A percentile compares a stretch with the other conserved stretches of the same genome.
These are phyloP conservation scores for Podila horticola DNA, from an alignment of 192 early-diverging fungal genomes.

Conservation along the genomic window DNA sequence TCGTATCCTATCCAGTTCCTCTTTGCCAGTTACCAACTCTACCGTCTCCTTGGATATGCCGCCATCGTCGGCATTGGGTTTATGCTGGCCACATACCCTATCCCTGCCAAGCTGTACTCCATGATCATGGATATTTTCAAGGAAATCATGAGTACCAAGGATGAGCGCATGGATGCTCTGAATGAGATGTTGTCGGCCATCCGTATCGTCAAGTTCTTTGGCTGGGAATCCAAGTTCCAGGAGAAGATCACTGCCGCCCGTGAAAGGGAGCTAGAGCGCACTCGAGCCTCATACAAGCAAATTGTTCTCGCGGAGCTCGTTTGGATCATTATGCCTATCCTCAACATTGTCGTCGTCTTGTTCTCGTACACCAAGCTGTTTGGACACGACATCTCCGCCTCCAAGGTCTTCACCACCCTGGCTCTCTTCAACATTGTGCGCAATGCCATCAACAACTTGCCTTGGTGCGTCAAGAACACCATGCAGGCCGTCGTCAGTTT, in stretches of 20 bases:
- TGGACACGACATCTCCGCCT: slow-evolving; percentile 57
- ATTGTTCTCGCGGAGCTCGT: slow-evolving; percentile 61
- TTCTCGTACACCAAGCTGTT: slow-evolving; percentile 65
- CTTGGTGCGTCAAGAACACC: slow-evolving; percentile 60
- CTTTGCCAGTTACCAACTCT: slow-evolving; percentile 71
- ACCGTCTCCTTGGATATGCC: slow-evolving; percentile 79
- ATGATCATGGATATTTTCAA: slow-evolving; percentile 60
- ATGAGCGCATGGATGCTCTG: slow-evolving; percentile 83
- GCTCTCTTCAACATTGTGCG: slow-evolving; percentile 75
- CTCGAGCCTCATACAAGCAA: slow-evolving; percentile 57
- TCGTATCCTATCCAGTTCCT: slow-evolving; percentile 70
- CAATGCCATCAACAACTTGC: slow-evolving; percentile 65
- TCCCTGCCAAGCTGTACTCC: slow-evolving; percentile 56
- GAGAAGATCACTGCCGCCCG: slow-evolving; percentile 73
- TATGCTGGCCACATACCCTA: slow-evolving; percentile 71
- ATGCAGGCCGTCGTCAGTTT: slow-evolving; percentile 69
- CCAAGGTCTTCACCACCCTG: slow-evolving; percentile 70
- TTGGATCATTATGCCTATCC: slow-evolving; percentile 67
- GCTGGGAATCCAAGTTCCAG: slow-evolving; percentile 82
- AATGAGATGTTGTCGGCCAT: slow-evolving; percentile 85
- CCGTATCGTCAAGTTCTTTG: slow-evolving; percentile 93
- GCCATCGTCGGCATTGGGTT: slow-evolving; percentile 80
- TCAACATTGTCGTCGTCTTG: slow-evolving; percentile 69
- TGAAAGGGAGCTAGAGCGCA: slow-evolving; percentile 63
- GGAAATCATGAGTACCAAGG: slow-evolving; percentile 64